Percentiles rank a stretch among this genome's conserved stretches.
These are phyloP conservation scores for Hyaloraphidium curvatum DNA, from an alignment of 192 early-diverging fungal genomes.

Conservation along the genomic window DNA sequence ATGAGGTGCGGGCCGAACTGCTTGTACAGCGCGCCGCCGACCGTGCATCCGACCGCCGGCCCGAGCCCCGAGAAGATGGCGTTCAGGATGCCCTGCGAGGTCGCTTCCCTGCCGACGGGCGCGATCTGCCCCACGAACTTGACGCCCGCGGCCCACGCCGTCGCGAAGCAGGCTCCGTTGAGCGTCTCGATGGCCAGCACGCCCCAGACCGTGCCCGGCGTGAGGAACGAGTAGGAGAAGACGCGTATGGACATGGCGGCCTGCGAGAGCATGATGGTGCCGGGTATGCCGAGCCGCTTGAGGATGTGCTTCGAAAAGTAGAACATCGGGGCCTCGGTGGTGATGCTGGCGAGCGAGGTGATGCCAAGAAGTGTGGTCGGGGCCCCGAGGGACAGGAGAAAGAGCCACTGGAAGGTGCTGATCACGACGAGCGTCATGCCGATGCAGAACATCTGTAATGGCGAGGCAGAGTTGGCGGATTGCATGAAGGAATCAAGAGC, in stretches of 20 bases:
- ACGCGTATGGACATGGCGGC: background rate
- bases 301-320: background rate
- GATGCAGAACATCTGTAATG: background rate
- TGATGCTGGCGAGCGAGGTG: background rate
- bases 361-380: background rate
- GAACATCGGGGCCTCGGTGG: background rate
- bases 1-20: background rate
- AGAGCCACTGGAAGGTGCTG: background rate
- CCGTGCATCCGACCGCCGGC: background rate
- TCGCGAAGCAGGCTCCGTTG: background rate
- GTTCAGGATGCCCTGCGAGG: background rate
- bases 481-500: too few relatives aligned
- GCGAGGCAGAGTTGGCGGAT: background rate
- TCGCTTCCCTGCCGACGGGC: background rate
- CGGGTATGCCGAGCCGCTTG: background rate
- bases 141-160: background rate
- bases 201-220: background rate
- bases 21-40: background rate
- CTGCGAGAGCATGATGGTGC: background rate
- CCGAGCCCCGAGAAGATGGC: background rate
- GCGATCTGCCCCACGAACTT: background rate
- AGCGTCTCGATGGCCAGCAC: background rate
- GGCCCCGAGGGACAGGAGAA: background rate
- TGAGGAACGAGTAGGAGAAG: background rate
- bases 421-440: background rate